Percentiles rank a stretch among this genome's conserved stretches.
phyloP scores from a whole-genome alignment of 345 rosid genomes.

The Pistacia atlantica region DNA sequence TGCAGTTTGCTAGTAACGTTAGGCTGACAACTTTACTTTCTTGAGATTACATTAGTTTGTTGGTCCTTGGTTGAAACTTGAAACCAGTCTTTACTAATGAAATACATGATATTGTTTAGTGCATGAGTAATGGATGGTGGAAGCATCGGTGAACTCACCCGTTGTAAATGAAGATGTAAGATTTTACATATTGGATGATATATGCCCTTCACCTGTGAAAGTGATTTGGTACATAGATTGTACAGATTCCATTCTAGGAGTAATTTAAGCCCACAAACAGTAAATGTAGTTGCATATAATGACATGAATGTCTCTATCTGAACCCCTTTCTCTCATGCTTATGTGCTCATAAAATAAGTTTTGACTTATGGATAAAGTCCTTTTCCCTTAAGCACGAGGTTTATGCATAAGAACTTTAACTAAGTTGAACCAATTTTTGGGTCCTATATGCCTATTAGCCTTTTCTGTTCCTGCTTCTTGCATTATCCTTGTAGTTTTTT shows the following conservation, averaged over 20 bases:
- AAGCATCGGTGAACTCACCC: neutral
- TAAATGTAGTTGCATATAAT: slow-evolving; percentile 2
- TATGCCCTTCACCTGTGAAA: neutral
- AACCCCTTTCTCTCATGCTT: neutral
- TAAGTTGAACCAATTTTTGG: neutral
- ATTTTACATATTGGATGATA: neutral
- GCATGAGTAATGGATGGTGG: neutral
- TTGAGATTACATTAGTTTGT: neutral
- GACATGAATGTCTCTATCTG: neutral
- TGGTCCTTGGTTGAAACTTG: slow-evolving; percentile 15
- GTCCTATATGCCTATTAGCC: slow-evolving; percentile 12
- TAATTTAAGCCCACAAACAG: neutral
- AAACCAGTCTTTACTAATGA: neutral
- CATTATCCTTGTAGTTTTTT: neutral
- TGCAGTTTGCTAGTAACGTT: neutral
- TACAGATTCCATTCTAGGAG: neutral
- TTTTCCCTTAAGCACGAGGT: neutral
- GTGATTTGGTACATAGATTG: neutral
- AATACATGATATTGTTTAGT: slow-evolving; percentile 4
- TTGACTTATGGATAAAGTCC: neutral
- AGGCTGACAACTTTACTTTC: neutral
- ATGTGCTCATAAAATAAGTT: neutral
- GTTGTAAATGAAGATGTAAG: slow-evolving; percentile 6
- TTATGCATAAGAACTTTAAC: neutral
- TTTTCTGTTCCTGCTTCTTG: slow-evolving; percentile 6